A percentile compares a stretch with the other conserved stretches of the same genome.
Evolutionary conservation across 495 filamentous ascomycete genomes (phyloP).

Genomic region (Neurospora sp.): DNA sequence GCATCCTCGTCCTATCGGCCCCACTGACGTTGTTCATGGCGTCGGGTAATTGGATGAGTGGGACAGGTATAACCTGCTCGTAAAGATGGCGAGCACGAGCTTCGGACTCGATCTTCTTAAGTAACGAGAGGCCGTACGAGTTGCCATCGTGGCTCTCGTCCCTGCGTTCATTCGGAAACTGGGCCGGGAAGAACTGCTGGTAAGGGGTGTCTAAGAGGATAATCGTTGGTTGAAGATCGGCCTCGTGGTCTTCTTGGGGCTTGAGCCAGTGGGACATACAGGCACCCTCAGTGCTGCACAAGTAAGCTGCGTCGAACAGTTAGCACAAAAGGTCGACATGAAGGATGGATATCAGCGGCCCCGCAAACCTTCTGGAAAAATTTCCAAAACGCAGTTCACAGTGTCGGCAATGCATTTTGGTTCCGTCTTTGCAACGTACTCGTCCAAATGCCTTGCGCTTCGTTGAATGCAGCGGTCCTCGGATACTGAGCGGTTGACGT

Average conservation of each 20-base stretch:
- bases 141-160: slow-evolving; percentile 38
- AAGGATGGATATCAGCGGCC: slow-evolving; percentile 1
- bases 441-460: not conserved
- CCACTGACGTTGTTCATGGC: slow-evolving; percentile 25
- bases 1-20: slow-evolving; percentile 32
- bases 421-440: slow-evolving; percentile 12
- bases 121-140: slow-evolving; percentile 56
- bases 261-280: slow-evolving; percentile 61
- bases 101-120: slow-evolving; percentile 60
- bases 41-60: slow-evolving; percentile 44
- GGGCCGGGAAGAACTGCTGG: slow-evolving; percentile 34
- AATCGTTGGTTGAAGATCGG: slow-evolving; percentile 59
- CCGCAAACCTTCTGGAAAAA: slow-evolving; percentile 40
- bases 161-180: slow-evolving; percentile 24
- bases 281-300: slow-evolving; percentile 59
- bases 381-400: slow-evolving; percentile 34
- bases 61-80: slow-evolving; percentile 66
- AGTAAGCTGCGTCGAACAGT: slow-evolving; percentile 47
- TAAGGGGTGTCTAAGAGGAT: slow-evolving; percentile 65
- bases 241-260: slow-evolving; percentile 52
- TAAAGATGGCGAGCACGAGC: slow-evolving; percentile 60
- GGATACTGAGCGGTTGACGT: slow-evolving; percentile 65
- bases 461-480: slow-evolving; percentile 39
- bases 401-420: slow-evolving; percentile 34
- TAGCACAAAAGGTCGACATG: slow-evolving; percentile 9